A percentile compares a stretch with the other conserved stretches of the same genome.
Conservation (phyloP, 495 filamentous ascomycete species). For the Lineolata rhizophorae region DNA sequence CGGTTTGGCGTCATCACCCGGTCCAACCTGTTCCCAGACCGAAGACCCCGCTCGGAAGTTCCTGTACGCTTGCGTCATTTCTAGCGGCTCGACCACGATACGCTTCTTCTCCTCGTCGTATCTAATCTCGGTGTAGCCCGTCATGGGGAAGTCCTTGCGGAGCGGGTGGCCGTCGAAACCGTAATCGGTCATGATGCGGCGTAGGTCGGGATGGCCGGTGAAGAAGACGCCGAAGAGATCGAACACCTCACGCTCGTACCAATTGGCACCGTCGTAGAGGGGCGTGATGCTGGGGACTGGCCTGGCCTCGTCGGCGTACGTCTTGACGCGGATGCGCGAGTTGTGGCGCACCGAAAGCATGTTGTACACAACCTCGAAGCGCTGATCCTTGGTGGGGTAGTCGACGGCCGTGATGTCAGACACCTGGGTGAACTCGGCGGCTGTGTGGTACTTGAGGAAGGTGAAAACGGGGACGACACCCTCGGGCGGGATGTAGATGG, state of each 20-base stretch:
- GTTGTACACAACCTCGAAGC: slow-evolving; percentile 98
- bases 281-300: slow-evolving; percentile 72
- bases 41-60: slow-evolving; percentile 55
- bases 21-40: slow-evolving; percentile 79
- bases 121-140: slow-evolving; percentile 93
- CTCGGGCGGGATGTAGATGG: slow-evolving; percentile 72
- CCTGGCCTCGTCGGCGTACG: slow-evolving; percentile 91
- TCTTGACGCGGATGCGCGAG: slow-evolving; percentile 91
- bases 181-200: slow-evolving; percentile 99
- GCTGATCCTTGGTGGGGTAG: slow-evolving; percentile 79
- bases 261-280: slow-evolving; percentile 88
- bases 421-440: slow-evolving; percentile 87
- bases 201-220: slow-evolving; percentile 78
- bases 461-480: slow-evolving; percentile 78
- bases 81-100: slow-evolving; percentile 90
- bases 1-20: slow-evolving; percentile 57
- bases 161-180: slow-evolving; percentile 96
- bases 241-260: slow-evolving; percentile 97
- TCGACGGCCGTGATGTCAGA: slow-evolving; percentile 86
- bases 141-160: slow-evolving; percentile 94
- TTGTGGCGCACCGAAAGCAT: slow-evolving; percentile 89
- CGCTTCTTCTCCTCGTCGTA: slow-evolving; percentile 99
- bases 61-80: slow-evolving; percentile 95
- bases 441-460: slow-evolving; percentile 94
- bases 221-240: slow-evolving; percentile 98